A percentile compares a stretch with the other conserved stretches of the same genome.
These are phyloP conservation scores for Cinnamomum chago DNA, from an alignment of 164 flowering plant species.

Conservation along the genomic window DNA sequence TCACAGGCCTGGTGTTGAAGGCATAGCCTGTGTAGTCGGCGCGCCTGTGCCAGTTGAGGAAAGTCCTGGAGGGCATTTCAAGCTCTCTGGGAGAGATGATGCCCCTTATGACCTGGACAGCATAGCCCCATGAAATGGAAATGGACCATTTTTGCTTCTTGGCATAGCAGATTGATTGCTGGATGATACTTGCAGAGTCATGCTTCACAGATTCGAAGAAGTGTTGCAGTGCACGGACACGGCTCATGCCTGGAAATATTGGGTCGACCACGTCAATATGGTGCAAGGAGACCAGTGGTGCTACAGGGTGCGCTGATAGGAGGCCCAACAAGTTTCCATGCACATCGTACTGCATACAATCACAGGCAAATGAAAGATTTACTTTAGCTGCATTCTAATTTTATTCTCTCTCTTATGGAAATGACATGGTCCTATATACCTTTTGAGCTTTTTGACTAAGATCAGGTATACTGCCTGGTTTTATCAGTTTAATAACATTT, in stretches of 20 bases:
- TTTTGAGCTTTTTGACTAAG: no score
- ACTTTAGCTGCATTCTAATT: not conserved
- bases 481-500: no score
- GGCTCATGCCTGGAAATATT: constrained; percentile 53
- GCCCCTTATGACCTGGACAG: constrained; percentile 46
- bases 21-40: constrained; percentile 33
- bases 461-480: no score
- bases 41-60: constrained; percentile 44
- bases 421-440: not conserved
- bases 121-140: constrained; percentile 69
- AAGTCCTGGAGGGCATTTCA: constrained; percentile 47
- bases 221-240: constrained; percentile 36
- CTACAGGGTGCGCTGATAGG: constrained; percentile 64
- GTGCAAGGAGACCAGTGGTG: constrained; percentile 67
- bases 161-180: constrained; percentile 76
- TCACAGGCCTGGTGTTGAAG: constrained; percentile 47
- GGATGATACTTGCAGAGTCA: constrained; percentile 63
- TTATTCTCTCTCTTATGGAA: not conserved
- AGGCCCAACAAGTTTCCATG: constrained; percentile 80
- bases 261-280: constrained; percentile 79
- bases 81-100: constrained; percentile 41
- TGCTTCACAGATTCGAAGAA: constrained; percentile 42
- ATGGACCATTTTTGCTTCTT: constrained; percentile 38
- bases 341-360: constrained; percentile 62
- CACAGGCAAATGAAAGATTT: not conserved